Evolutionary conservation across 306 rosid species (phyloP), one percentile per base, ranked within the genome.

Genomic region (Sindora glabra): DNA sequence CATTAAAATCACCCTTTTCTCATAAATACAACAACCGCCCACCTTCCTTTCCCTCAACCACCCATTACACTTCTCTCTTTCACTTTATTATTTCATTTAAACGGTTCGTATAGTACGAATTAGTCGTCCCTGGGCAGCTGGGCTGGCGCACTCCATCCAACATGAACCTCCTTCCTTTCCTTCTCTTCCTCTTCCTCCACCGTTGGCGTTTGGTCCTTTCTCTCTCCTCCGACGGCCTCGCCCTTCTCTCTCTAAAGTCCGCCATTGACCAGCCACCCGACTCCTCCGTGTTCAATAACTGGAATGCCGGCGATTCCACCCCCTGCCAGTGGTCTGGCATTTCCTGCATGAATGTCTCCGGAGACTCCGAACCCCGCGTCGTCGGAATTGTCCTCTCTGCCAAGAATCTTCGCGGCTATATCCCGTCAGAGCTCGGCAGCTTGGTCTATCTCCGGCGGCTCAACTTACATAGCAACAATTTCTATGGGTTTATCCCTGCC

Each of bases 241-340:
- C 99, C 4, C 94, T 94, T 58, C 89, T 94, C 44, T 86, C 99
- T 13, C 84, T 94, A 1, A 94, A 94, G 47, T 94, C 97, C 17
- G 99, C 95, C 59, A 85, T 89, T 4, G 94, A 89, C 34, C 76
- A 66, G 21, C 30, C 64, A 1, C 64, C 64, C 12, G 71, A 52
- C 16, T 64, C 70, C n/a, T n/a, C n/a, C n/a, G n/a, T n/a, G 10
- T 84, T 94, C 69, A 56, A 87, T 60, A 83, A 84, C 77, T 94
- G 99, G 99, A 77, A 70, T 49, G 95, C 84, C 49, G 57, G 64
- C 13, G 97, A 94, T 47, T 0, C 67, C 9, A 72, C 82, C 0
- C 97, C 99, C 0, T 94, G 99, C 60, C 78, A 41, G 0, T 94
- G 99, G 99, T 45, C 87, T 32, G 99, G 99, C 64, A 70, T 94